phyloP scores from a whole-genome alignment of 108 stramenopile genomes.

The Skeletonema marinoi region DNA sequence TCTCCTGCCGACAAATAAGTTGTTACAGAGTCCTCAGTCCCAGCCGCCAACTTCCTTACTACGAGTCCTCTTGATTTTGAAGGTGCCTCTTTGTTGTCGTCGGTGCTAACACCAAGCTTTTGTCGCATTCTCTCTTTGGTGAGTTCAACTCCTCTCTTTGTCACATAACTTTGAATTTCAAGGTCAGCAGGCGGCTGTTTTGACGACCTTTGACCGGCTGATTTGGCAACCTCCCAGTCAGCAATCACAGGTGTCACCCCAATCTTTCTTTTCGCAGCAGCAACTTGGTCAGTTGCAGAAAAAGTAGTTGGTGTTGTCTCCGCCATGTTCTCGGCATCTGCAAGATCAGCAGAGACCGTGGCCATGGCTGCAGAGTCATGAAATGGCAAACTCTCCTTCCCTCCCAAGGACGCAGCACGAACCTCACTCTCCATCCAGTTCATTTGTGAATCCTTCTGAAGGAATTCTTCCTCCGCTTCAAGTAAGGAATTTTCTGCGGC shows the following conservation, averaged over 20 bases:
- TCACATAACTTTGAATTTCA: conserved; percentile 29
- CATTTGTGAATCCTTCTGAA: neutral
- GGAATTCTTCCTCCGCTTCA: neutral
- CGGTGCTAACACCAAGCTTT: neutral
- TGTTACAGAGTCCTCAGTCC: neutral
- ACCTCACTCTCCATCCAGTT: conserved; percentile 43
- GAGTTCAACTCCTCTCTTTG: conserved; percentile 22
- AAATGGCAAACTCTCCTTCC: conserved; percentile 10
- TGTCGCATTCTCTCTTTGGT: conserved; percentile 20
- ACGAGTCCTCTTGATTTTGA: neutral
- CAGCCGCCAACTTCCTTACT: neutral
- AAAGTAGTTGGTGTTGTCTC: neutral
- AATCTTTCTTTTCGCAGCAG: neutral
- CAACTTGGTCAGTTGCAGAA: neutral
- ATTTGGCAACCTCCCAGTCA: neutral
- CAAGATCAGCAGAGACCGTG: neutral
- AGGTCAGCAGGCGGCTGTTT: conserved; percentile 1
- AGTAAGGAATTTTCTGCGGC: neutral
- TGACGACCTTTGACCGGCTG: neutral
- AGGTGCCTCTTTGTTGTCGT: neutral
- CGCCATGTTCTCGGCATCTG: neutral
- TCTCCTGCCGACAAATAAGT: neutral
- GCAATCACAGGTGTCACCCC: neutral
- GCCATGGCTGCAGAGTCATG: conserved; percentile 11
- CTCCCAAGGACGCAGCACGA: conserved; percentile 24